Conservation (phyloP, 2,329 filamentous ascomycete genomes). For the Hawksworthiomyces lignivorus region DNA sequence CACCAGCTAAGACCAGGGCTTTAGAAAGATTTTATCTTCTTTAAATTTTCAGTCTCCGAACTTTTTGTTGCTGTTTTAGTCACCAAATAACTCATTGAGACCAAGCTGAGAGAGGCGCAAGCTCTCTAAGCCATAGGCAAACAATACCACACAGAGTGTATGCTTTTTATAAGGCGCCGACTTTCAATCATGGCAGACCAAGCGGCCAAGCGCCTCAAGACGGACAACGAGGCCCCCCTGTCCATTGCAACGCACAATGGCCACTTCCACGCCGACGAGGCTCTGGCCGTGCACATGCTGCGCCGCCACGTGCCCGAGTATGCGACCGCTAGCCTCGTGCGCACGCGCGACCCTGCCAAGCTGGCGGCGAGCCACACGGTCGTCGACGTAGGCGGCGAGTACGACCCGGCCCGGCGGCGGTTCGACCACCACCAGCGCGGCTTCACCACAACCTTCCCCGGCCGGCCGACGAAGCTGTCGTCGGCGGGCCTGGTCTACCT, state of each 20-base stretch:
- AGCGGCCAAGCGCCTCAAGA: conserved; percentile 79
- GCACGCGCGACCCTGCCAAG: conserved; percentile 74
- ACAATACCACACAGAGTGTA: too few relatives aligned
- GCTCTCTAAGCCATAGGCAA: too few relatives aligned
- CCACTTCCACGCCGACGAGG: conserved; percentile 98
- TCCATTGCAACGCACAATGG: conserved; percentile 93
- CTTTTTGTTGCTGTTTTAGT: too few relatives aligned
- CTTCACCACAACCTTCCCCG: conserved; percentile 80
- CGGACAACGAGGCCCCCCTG: conserved; percentile 41
- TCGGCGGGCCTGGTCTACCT: conserved; percentile 91
- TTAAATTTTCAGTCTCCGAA: too few relatives aligned
- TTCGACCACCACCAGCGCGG: conserved; percentile 97
- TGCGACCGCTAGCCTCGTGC: conserved; percentile 62
- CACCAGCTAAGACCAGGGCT: too few relatives aligned
- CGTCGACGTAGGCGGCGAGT: conserved; percentile 95
- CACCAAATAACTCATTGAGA: too few relatives aligned
- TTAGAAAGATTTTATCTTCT: too few relatives aligned
- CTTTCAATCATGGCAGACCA: conserved; percentile 50
- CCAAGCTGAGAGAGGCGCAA: too few relatives aligned
- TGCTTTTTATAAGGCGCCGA: conserved; percentile 29
- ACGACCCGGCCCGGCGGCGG: conserved; percentile 66
- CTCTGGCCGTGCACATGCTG: conserved; percentile 92
- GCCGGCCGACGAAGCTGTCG: conserved; percentile 78
- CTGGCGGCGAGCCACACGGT: conserved; percentile 86
- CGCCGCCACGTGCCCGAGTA: conserved; percentile 75